Evolutionary conservation across 2,329 filamentous ascomycete genomes (phyloP).

Genomic region (Beauveria varroae): DNA sequence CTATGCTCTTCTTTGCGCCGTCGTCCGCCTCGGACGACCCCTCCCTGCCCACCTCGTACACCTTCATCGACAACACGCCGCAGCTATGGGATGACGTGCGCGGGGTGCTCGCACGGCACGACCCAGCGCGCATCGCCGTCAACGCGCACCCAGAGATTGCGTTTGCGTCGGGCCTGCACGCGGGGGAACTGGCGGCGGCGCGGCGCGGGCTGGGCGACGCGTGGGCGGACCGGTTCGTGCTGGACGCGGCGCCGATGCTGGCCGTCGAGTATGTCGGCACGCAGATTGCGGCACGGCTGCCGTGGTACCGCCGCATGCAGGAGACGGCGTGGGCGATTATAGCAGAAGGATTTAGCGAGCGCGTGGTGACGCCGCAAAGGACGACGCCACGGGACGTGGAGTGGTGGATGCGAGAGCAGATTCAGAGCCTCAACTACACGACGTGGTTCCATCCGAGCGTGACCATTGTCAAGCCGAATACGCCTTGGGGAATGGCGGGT

Average conservation of each 20-base stretch:
- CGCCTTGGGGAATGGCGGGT: constrained; percentile 7
- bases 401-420: constrained; percentile 44
- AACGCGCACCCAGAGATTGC: constrained; percentile 38
- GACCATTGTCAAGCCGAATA: constrained; percentile 28
- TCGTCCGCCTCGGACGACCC: constrained; percentile 21
- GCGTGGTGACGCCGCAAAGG: constrained; percentile 32
- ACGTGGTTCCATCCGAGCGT: constrained; percentile 46
- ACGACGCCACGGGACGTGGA: constrained; percentile 40
- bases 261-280: constrained; percentile 39
- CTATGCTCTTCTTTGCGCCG: constrained; percentile 42
- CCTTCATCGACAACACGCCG: constrained; percentile 41
- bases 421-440: constrained; percentile 41
- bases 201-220: constrained; percentile 26
- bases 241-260: constrained; percentile 32
- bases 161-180: constrained; percentile 40
- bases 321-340: constrained; percentile 46
- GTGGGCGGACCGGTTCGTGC: constrained; percentile 33
- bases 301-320: constrained; percentile 37
- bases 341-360: constrained; percentile 35
- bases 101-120: constrained; percentile 27
- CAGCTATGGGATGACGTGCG: constrained; percentile 33
- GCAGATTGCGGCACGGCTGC: constrained; percentile 31
- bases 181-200: constrained; percentile 35
- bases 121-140: constrained; percentile 32
- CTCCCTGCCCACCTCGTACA: constrained; percentile 22